Percentiles rank a stretch among this genome's conserved stretches.
Conservation (phyloP, 441 rosid species). For the Syzygium malaccense region DNA sequence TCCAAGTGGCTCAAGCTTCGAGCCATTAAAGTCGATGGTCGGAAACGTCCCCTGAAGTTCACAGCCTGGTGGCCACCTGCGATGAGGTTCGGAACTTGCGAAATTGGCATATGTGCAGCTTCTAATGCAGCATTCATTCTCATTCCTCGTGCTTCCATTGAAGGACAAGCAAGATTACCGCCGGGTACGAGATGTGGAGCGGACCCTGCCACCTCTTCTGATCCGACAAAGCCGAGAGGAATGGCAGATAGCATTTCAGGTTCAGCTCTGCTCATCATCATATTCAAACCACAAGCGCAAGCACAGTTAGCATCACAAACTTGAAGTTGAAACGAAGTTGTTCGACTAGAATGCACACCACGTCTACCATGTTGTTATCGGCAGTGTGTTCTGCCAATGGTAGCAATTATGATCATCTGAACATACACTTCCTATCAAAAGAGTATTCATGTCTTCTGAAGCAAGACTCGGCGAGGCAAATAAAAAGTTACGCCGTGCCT, state of each 20-base stretch:
- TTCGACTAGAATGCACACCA: not conserved
- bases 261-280: not conserved
- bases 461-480: too few relatives aligned
- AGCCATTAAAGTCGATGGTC: too few relatives aligned
- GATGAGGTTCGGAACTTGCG: too few relatives aligned
- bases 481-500: too few relatives aligned
- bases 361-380: not conserved
- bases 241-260: not conserved
- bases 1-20: too few relatives aligned
- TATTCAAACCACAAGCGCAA: not conserved
- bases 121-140: not conserved
- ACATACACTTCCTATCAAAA: too few relatives aligned
- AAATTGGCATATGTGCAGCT: too few relatives aligned
- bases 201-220: not conserved
- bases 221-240: not conserved
- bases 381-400: not conserved
- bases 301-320: not conserved
- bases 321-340: not conserved
- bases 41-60: too few relatives aligned
- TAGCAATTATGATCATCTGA: not conserved
- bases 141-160: not conserved
- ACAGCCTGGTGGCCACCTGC: too few relatives aligned
- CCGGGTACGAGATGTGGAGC: not conserved
- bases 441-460: too few relatives aligned
- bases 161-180: not conserved